Evolutionary conservation across 768 basidiomycete genomes (phyloP).

Genomic region (Pisolithus tinctorius): DNA sequence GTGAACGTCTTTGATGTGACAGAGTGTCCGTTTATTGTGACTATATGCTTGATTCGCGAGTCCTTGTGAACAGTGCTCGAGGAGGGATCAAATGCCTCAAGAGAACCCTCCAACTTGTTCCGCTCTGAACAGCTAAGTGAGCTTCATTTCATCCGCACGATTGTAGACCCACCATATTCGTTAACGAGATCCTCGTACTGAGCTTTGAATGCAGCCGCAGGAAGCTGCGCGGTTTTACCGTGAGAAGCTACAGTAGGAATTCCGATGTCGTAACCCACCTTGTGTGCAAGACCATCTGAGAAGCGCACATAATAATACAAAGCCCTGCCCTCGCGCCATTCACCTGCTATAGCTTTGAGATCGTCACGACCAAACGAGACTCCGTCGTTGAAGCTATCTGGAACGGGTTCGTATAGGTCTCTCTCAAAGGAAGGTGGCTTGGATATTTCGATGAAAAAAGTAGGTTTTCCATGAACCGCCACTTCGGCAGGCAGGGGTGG

Average conservation of each 20-base stretch:
- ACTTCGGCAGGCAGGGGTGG: background rate
- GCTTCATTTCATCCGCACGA: constrained; percentile 1
- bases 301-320: constrained; percentile 58
- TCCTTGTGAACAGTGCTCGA: constrained; percentile 47
- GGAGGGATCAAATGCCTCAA: constrained; percentile 55
- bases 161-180: constrained; percentile 44
- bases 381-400: constrained; percentile 29
- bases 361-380: constrained; percentile 24
- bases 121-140: constrained; percentile 33
- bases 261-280: constrained; percentile 32
- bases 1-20: constrained; percentile 2
- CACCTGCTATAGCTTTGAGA: constrained; percentile 51
- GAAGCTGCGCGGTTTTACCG: constrained; percentile 32
- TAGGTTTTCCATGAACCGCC: constrained; percentile 6
- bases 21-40: constrained; percentile 22
- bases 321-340: constrained; percentile 34
- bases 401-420: constrained; percentile 33
- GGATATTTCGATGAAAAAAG: constrained; percentile 34
- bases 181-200: constrained; percentile 41
- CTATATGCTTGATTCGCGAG: constrained; percentile 42
- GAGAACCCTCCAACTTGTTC: constrained; percentile 34
- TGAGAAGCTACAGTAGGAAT: background rate
- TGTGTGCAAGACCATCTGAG: constrained; percentile 49
- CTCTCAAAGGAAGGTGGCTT: constrained; percentile 32
- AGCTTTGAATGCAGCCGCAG: constrained; percentile 31